Evolutionary conservation across 2,329 filamentous ascomycete genomes (phyloP), one percentile per base, ranked within the genome.

Genomic region (Elsinoe australis): DNA sequence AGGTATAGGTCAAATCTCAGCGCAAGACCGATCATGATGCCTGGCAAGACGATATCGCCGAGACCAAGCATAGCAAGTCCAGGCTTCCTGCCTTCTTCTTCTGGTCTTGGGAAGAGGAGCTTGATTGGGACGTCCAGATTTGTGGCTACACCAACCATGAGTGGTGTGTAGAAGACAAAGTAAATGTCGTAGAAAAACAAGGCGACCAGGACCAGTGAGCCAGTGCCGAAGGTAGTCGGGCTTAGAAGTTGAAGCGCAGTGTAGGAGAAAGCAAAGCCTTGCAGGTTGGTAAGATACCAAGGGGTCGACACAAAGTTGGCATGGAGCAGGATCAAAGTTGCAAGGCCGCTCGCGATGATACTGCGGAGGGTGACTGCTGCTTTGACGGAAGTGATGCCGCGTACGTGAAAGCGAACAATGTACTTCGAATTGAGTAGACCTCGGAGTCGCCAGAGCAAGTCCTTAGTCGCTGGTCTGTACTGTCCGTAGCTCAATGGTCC

Each of bases 171-270:
- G 61, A 92, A 92, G 4, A 92, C 86, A 73, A 90, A 88, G 64
- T 92, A 81, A 41, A 98, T 90, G 62, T 98, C 90, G 61, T 98
- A 98, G 60, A 94, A 79, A 69, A 96, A 96, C 1, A 96, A 72
- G 0, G 83, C 86, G 7, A 73, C 69, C 1, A 96, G 72, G 7
- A 96, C 80, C 34, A 89, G 65, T 5, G 83, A 84, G 0, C 87
- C 87, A 0, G 86, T 95, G 48, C 76, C 69, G 61, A 95, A 94
- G 0, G 87, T 90, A 0, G 88, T 94, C 0, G 89, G 88, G 1
- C 88, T 94, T 70, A 96, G 79, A 47, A 94, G 69, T 57, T 90
- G 79, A 49, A 95, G 74, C 3, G 85, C 80, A 5, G 79, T 78
- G 59, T 96, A 95, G 55, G 83, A 89, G 68, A 95, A 87, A 4